These are phyloP conservation scores for Pichia sp. DNA, from an alignment of 1,139 yeast genomes.

Conservation along the genomic window DNA sequence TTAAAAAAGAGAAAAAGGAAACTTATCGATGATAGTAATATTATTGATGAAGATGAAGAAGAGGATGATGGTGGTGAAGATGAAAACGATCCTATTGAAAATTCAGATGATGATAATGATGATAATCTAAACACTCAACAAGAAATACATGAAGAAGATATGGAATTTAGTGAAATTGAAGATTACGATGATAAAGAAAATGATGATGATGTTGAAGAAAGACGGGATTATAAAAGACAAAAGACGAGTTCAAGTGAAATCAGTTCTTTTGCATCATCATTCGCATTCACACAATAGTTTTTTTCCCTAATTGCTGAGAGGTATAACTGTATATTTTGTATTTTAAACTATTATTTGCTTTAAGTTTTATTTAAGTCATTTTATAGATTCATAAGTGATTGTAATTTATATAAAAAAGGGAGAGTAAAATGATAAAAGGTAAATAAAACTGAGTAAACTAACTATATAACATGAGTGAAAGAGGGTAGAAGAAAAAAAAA, in stretches of 20 bases:
- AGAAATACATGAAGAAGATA: conserved; percentile 9
- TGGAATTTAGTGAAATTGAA: conserved; percentile 16
- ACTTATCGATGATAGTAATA: background rate
- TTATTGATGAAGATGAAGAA: background rate
- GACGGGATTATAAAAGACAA: background rate
- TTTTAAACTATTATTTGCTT: background rate
- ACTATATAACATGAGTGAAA: conserved; percentile 6
- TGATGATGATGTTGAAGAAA: background rate
- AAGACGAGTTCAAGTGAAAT: conserved; percentile 10
- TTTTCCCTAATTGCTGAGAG: background rate
- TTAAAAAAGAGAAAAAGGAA: conserved; percentile 3
- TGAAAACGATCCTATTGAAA: conserved; percentile 16
- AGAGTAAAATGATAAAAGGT: background rate
- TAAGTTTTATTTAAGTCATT: background rate
- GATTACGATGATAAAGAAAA: conserved; percentile 6
- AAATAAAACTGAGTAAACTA: background rate
- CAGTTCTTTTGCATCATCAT: conserved; percentile 14
- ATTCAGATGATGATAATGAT: conserved; percentile 11
- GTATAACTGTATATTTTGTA: background rate
- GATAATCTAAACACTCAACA: background rate
- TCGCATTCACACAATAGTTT: conserved; percentile 13
- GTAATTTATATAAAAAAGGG: background rate
- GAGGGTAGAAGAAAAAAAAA: too few species aligned
- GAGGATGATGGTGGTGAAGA: conserved; percentile 11
- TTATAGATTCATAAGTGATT: background rate